phyloP scores from a whole-genome alignment of 345 rosid species.

The Gossypium raimondii region DNA sequence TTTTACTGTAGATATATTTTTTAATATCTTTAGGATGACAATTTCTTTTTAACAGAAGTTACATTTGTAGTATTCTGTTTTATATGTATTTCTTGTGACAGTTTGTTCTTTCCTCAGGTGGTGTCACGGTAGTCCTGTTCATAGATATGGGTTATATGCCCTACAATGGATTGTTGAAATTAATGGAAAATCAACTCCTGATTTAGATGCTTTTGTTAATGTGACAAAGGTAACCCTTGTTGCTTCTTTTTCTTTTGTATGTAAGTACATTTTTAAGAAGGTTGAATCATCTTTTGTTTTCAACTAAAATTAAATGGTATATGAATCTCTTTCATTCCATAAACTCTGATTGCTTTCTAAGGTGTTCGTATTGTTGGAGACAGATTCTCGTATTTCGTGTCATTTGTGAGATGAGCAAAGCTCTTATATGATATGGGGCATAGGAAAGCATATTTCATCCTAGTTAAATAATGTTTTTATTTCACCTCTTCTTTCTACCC shows the following conservation, averaged over 20 bases:
- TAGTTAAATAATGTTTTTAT: too few species aligned
- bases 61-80: background rate
- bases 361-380: too few species aligned
- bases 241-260: background rate
- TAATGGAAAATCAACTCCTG: conserved; percentile 80
- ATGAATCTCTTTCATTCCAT: background rate
- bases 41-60: background rate
- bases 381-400: too few species aligned
- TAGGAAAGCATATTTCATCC: too few species aligned
- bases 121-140: conserved; percentile 92
- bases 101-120: conserved; percentile 43
- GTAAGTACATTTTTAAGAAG: background rate
- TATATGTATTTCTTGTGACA: background rate
- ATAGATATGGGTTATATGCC: conserved; percentile 80
- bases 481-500: too few species aligned
- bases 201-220: conserved; percentile 65
- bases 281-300: background rate
- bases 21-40: too few species aligned
- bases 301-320: background rate
- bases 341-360: background rate
- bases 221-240: conserved; percentile 61
- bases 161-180: conserved; percentile 96
- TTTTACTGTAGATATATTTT: background rate
- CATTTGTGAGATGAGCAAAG: too few species aligned
- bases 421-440: too few species aligned